Base-by-base conservation (phyloP, 2,329 filamentous ascomycete species). In the Cladosporium sp. region DNA sequence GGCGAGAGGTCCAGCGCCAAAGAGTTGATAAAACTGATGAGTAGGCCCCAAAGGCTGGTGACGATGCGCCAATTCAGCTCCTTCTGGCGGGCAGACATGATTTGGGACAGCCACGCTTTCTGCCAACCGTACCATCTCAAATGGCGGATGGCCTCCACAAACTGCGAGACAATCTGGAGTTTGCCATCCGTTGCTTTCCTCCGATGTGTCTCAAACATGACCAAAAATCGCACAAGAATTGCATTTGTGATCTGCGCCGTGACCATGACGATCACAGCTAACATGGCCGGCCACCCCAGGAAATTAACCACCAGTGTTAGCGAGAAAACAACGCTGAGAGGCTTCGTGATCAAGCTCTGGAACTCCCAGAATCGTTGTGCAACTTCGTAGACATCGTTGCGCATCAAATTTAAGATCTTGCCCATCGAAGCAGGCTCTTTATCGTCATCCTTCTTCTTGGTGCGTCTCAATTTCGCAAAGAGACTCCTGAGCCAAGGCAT, bases 331-430 rank as follows among this genome's bases (percentile, higher is more conserved):
- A 94, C 84, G 67, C 90, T 90, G 18, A 95, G 78, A 0, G 93
- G 93, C 68, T 90, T 91, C 3, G 89, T 89, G 49, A 96, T 80
- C 1, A 97, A 80, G n/a, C 83, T 83, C 1, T 90, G 85, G 62
- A 95, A 91, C 67, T 97, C 93, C 93, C 93, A 97, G 72, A 97
- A 95, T 52, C 81, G 78, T 73, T 94, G 92, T 2, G 92, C 86
- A 47, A 94, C 87, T 74, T 93, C 90, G 74, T 94, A 95, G 0
- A 90, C 91, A 75, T 95, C 92, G 66, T 84, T 84, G 44, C 92
- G 88, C 82, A 96, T 91, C 2, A 97, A 79, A 72, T 96, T 97
- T 68, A 97, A 85, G 61, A 97, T 95, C 74, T 96, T 96, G 8
- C 93, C 93, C 79, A 93, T 94, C 0, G 91, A 92, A 0, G 93